Percentiles rank a stretch among this genome's conserved stretches.
Conservation (phyloP, 176 grass and related monocot genomes). For the Guadua angustifolia region DNA sequence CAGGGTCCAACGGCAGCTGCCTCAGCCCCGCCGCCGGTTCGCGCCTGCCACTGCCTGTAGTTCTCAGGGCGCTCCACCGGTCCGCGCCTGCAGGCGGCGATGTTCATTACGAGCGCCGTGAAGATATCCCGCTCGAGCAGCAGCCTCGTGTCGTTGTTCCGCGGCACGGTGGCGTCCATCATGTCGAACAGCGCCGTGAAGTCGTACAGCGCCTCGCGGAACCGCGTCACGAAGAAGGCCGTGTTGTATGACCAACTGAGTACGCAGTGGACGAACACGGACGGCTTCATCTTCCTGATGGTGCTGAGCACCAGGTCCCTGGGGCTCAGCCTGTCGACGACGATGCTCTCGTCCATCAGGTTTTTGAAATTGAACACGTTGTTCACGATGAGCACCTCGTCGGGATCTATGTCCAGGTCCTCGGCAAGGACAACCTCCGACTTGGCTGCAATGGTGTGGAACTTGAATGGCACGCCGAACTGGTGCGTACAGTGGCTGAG, state of each 20-base stretch:
- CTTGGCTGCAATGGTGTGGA: constrained; percentile 45
- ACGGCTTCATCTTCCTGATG: constrained; percentile 49
- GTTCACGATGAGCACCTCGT: constrained; percentile 59
- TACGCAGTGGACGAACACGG: constrained; percentile 43
- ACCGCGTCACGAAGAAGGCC: constrained; percentile 54
- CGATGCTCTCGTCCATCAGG: constrained; percentile 56
- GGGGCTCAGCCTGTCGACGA: constrained; percentile 41
- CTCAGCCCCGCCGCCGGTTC: constrained; percentile 51
- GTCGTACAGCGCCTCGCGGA: constrained; percentile 49
- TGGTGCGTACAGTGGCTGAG: constrained; percentile 35
- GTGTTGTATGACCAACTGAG: constrained; percentile 46
- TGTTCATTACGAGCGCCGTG: constrained; percentile 42
- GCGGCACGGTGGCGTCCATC: constrained; percentile 47
- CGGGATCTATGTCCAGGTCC: constrained; percentile 38
- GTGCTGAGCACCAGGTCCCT: constrained; percentile 50
- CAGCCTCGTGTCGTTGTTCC: constrained; percentile 37
- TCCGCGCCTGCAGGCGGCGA: constrained; percentile 55
- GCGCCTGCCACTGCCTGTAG: constrained; percentile 59
- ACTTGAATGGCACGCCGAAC: constrained; percentile 50
- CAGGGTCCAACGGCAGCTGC: constrained; percentile 48
- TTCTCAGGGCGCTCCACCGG: constrained; percentile 52
- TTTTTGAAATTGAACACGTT: constrained; percentile 37
- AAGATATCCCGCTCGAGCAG: constrained; percentile 44
- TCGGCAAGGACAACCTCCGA: constrained; percentile 34
- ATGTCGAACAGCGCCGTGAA: constrained; percentile 55